A percentile compares a stretch with the other conserved stretches of the same genome.
Evolutionary conservation across 1,139 yeast genomes (phyloP).

Genomic region (Debaryomyces fabryi): DNA sequence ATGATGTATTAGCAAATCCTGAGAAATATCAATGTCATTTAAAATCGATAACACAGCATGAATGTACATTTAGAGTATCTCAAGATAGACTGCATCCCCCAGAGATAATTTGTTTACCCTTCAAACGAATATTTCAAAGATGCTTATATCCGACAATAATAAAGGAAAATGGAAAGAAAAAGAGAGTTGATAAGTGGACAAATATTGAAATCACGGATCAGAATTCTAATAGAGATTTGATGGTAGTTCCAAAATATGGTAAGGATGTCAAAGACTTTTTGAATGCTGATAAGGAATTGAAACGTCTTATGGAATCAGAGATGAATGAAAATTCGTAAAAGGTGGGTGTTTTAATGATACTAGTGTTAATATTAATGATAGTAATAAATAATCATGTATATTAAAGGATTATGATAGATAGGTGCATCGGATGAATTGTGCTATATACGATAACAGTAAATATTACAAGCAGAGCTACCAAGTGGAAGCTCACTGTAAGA

Average conservation of each 20-base stretch:
- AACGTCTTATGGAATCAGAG: constrained; percentile 35
- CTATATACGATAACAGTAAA: constrained; percentile 1
- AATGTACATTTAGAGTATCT: constrained; percentile 45
- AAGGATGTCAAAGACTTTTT: constrained; percentile 38
- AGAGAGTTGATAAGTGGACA: constrained; percentile 31
- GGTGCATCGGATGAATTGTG: constrained; percentile 1
- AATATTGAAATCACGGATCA: constrained; percentile 49
- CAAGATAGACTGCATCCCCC: constrained; percentile 29
- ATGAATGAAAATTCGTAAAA: constrained; percentile 12
- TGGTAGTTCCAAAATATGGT: constrained; percentile 27
- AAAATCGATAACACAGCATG: constrained; percentile 51
- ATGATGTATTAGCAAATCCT: constrained; percentile 33
- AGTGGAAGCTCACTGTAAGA: neutral
- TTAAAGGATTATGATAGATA: constrained; percentile 3
- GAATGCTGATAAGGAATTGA: constrained; percentile 42
- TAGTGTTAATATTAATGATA: neutral
- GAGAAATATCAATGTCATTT: constrained; percentile 43
- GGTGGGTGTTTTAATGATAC: neutral
- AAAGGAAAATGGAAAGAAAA: constrained; percentile 30
- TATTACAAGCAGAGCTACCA: neutral
- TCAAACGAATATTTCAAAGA: constrained; percentile 53
- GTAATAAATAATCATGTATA: constrained; percentile 6
- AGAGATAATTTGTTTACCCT: constrained; percentile 55
- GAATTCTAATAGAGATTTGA: constrained; percentile 36
- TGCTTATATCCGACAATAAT: constrained; percentile 38